These are phyloP conservation scores for Microglena sp. DNA, from an alignment of 139 green algal species.

Conservation along the genomic window DNA sequence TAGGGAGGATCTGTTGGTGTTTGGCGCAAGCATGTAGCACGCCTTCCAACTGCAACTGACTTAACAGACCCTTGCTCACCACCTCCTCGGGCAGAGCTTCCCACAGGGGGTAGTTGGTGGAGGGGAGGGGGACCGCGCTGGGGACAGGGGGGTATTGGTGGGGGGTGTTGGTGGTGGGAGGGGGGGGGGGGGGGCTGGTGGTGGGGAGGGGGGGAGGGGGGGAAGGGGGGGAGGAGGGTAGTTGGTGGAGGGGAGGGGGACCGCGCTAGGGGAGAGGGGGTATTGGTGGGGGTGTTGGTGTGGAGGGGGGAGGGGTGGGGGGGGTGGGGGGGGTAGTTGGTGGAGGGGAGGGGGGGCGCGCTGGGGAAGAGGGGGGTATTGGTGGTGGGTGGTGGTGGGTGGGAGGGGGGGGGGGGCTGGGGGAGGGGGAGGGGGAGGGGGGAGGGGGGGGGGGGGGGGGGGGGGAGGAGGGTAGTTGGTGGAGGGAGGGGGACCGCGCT, in stretches of 20 bases:
- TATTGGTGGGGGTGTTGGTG: background rate
- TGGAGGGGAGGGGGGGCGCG: no score
- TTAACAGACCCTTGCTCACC: constrained; percentile 56
- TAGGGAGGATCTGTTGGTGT: constrained; percentile 64
- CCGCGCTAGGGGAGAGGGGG: background rate
- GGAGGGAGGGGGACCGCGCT: no score
- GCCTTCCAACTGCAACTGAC: constrained; percentile 77
- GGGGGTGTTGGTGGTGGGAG: background rate
- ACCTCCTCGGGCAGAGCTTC: constrained; percentile 43
- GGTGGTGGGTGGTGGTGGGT: no score
- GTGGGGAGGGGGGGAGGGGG: background rate
- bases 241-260: background rate
- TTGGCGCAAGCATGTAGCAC: constrained; percentile 69
- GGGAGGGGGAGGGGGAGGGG: no score
- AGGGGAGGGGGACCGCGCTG: constrained; percentile 64
- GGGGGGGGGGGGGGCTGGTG: background rate
- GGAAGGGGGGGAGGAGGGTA: background rate
- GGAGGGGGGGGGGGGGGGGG: no score
- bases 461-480: no score
- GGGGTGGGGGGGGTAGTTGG: no score
- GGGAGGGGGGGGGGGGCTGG: no score
- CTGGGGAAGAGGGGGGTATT: no score
- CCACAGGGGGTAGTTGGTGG: constrained; percentile 56
- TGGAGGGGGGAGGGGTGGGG: no score
- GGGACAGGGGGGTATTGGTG: background rate